A percentile compares a stretch with the other conserved stretches of the same genome.
Conservation (phyloP, 1,284 basidiomycete species). For the Apiotrichum domesticum region DNA sequence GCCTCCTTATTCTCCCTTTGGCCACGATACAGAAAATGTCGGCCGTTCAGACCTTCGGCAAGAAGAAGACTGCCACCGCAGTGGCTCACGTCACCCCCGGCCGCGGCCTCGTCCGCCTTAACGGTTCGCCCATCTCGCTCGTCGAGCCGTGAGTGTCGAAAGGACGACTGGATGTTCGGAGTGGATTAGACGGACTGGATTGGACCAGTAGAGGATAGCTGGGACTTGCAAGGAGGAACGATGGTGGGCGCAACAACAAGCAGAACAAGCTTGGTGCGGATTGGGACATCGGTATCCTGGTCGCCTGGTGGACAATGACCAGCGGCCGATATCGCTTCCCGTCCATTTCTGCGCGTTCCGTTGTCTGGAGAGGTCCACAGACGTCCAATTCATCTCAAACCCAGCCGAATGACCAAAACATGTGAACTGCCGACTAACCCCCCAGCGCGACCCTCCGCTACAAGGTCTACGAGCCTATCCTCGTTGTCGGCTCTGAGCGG, state of each 20-base stretch:
- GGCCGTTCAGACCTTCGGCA: constrained; percentile 92
- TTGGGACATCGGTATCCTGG: no score
- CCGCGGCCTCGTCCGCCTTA: constrained; percentile 94
- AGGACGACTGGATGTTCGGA: background rate
- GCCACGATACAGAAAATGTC: constrained; percentile 37
- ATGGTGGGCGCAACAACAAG: no score
- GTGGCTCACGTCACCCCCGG: constrained; percentile 95
- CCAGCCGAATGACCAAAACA: background rate
- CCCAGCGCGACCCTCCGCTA: constrained; percentile 77
- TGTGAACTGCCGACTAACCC: constrained; percentile 1
- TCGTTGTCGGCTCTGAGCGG: constrained; percentile 79
- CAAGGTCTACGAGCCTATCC: constrained; percentile 96
- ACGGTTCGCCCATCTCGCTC: constrained; percentile 93
- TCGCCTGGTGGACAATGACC: no score
- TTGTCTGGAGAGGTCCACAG: background rate
- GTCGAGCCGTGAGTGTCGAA: constrained; percentile 61
- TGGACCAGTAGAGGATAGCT: background rate
- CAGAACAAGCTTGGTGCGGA: no score
- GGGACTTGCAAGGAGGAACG: no score
- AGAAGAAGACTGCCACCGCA: constrained; percentile 99
- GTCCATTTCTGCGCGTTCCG: background rate
- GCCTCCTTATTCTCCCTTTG: background rate
- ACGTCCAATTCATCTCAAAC: background rate
- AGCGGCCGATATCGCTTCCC: no score
- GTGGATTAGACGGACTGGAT: background rate